Evolutionary conservation across 2,329 filamentous ascomycete genomes (phyloP).

Genomic region (Hymenoscyphus linearis): DNA sequence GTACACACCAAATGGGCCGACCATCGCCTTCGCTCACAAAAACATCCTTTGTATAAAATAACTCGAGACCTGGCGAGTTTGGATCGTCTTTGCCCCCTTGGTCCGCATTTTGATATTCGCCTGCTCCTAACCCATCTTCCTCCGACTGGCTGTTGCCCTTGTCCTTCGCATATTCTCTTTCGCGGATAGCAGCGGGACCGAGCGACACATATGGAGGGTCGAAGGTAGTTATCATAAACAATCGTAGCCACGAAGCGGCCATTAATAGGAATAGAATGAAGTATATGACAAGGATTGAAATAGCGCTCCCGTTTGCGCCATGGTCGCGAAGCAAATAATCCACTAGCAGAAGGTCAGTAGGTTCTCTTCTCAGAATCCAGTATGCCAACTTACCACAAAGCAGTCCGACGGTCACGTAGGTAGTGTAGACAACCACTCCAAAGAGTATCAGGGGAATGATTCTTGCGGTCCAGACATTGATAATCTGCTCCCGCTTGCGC

Average conservation of each 20-base stretch:
- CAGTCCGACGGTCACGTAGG: slow-evolving; percentile 63
- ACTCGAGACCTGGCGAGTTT: slow-evolving; percentile 64
- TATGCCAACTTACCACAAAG: slow-evolving; percentile 55
- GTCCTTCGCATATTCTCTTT: slow-evolving; percentile 21
- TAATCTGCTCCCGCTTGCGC: slow-evolving; percentile 9
- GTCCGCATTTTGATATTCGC: slow-evolving; percentile 19
- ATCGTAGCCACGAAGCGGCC: slow-evolving; percentile 62
- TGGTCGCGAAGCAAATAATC: slow-evolving; percentile 60
- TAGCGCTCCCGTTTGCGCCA: slow-evolving; percentile 47
- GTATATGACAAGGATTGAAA: slow-evolving; percentile 67
- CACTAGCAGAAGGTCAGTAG: slow-evolving; percentile 43
- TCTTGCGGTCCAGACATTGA: slow-evolving; percentile 29
- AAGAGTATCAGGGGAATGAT: slow-evolving; percentile 66
- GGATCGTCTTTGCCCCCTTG: slow-evolving; percentile 31
- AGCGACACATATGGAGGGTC: slow-evolving; percentile 72
- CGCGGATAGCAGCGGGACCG: slow-evolving; percentile 36
- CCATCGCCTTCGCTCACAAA: slow-evolving; percentile 83
- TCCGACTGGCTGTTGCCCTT: slow-evolving; percentile 14
- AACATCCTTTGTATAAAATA: slow-evolving; percentile 75
- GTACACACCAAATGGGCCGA: slow-evolving; percentile 78
- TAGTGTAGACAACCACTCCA: slow-evolving; percentile 61
- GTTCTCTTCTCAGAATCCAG: background rate
- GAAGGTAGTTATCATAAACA: slow-evolving; percentile 60
- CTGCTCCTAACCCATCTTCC: slow-evolving; percentile 19
- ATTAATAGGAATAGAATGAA: slow-evolving; percentile 66